Percentiles rank a stretch among this genome's conserved stretches.
Conservation (phyloP, 139 green algal genomes). For the Marvania coccoides region DNA sequence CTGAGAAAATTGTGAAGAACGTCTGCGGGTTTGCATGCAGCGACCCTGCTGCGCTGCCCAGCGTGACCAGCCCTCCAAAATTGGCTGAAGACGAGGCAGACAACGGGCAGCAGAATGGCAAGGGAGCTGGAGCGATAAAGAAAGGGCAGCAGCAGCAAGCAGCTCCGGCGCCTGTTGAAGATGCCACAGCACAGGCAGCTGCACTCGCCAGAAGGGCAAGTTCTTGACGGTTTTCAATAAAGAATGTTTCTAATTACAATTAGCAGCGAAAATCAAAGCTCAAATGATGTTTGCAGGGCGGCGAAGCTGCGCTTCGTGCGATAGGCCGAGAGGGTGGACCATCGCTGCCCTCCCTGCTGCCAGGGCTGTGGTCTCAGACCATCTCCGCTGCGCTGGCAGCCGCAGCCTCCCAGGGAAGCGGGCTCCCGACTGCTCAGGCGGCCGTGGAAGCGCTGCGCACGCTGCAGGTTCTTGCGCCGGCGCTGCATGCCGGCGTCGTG, state of each 20-base stretch:
- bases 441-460: conserved; percentile 46
- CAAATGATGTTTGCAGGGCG: conserved; percentile 41
- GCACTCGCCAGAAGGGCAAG: not conserved
- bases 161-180: not conserved
- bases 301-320: conserved; percentile 52
- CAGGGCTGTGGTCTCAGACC: conserved; percentile 50
- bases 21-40: conserved; percentile 64
- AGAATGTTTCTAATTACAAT: not conserved
- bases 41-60: conserved; percentile 45
- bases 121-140: not conserved
- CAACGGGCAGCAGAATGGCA: not conserved
- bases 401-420: not conserved
- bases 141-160: not conserved
- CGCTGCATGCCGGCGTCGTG: conserved; percentile 37
- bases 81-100: conserved; percentile 13
- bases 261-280: not conserved
- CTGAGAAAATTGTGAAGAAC: conserved; percentile 82
- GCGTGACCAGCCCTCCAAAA: conserved; percentile 2
- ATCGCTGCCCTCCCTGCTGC: conserved; percentile 47
- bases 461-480: conserved; percentile 54
- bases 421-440: conserved; percentile 4
- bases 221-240: not conserved
- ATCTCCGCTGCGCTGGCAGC: conserved; percentile 37
- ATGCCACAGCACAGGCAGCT: not conserved
- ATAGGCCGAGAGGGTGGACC: conserved; percentile 35